Evolutionary conservation across 1,284 basidiomycete genomes (phyloP).

Genomic region (Earliella scabrosa): DNA sequence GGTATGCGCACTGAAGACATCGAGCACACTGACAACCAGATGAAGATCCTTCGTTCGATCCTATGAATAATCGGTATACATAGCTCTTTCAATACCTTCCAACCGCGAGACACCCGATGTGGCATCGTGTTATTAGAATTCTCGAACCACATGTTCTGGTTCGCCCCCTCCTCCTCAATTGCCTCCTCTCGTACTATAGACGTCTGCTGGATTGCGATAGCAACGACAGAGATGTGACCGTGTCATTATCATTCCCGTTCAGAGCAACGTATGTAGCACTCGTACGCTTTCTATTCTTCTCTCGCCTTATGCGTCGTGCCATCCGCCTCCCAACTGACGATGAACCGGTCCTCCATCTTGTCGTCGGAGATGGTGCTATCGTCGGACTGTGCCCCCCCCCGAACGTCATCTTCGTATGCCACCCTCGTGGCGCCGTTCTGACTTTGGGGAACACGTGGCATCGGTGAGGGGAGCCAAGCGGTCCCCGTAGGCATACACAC

Average conservation of each 20-base stretch:
- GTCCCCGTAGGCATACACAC: conserved; percentile 66
- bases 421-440: neutral
- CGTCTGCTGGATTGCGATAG: neutral
- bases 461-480: conserved; percentile 12
- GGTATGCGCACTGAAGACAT: too few species aligned
- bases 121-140: conserved; percentile 41
- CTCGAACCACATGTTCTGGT: conserved; percentile 59
- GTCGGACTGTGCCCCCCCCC: conserved; percentile 5
- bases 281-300: conserved; percentile 20
- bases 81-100: conserved; percentile 49
- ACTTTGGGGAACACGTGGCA: neutral
- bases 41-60: too few species aligned
- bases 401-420: neutral
- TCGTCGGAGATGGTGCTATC: conserved; percentile 19
- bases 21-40: too few species aligned
- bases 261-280: conserved; percentile 1
- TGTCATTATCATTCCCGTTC: conserved; percentile 27
- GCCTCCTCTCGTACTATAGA: too few species aligned
- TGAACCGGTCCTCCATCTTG: neutral
- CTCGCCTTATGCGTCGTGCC: conserved; percentile 3
- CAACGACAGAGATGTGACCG: neutral
- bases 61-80: conserved; percentile 53
- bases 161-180: too few species aligned
- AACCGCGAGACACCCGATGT: conserved; percentile 58
- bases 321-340: neutral